phyloP scores from a whole-genome alignment of 257 asterid genomes.

The Euphrasia confusa region DNA sequence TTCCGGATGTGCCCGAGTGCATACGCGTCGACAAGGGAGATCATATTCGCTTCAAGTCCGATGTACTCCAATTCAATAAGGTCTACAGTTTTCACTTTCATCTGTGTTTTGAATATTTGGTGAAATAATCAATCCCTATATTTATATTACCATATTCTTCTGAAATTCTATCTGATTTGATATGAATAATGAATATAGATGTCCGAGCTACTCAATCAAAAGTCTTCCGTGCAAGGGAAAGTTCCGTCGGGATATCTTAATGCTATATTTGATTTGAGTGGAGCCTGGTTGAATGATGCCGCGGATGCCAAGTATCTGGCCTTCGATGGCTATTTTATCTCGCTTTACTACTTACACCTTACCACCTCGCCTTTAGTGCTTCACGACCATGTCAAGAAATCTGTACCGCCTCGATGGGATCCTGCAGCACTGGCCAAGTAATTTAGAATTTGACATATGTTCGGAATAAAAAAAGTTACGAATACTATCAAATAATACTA shows the following conservation, averaged over 20 bases:
- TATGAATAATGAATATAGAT: slow-evolving; percentile 36
- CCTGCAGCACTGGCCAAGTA: slow-evolving; percentile 88
- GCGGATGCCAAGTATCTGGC: slow-evolving; percentile 79
- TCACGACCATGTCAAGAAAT: slow-evolving; percentile 81
- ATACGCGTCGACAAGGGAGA: slow-evolving; percentile 90
- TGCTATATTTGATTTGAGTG: slow-evolving; percentile 82
- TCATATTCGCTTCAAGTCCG: slow-evolving; percentile 85
- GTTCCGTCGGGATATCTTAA: slow-evolving; percentile 91
- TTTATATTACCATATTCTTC: background rate
- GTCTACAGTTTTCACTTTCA: slow-evolving; percentile 24
- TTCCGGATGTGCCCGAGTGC: slow-evolving; percentile 68
- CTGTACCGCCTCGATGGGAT: slow-evolving; percentile 94
- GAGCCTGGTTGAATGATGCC: slow-evolving; percentile 92
- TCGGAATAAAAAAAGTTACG: too few relatives aligned
- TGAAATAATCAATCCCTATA: background rate
- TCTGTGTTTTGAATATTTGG: background rate
- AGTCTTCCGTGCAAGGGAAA: slow-evolving; percentile 83
- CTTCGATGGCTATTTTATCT: slow-evolving; percentile 88
- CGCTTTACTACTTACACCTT: slow-evolving; percentile 81
- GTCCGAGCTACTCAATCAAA: slow-evolving; percentile 94
- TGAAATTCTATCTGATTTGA: background rate
- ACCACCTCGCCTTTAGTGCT: slow-evolving; percentile 79
- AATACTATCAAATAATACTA: too few relatives aligned
- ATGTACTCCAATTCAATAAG: slow-evolving; percentile 91
- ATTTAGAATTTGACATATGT: slow-evolving; percentile 5